phyloP scores from a whole-genome alignment of 768 basidiomycete genomes.

The Vishniacozyma victoriae region DNA sequence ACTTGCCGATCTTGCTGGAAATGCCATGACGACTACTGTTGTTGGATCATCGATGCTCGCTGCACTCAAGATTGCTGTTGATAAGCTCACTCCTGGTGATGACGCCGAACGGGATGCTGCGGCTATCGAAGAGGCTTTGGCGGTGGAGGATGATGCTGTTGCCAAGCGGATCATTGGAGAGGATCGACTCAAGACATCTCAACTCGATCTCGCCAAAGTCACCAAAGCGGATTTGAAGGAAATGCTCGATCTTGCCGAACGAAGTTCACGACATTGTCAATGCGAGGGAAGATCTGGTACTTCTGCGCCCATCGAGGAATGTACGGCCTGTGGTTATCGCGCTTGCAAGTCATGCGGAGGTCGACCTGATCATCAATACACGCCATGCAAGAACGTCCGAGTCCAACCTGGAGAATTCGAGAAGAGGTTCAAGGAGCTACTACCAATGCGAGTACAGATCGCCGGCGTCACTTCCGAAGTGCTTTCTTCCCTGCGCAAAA shows the following conservation, averaged over 20 bases:
- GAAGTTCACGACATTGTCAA: slow-evolving; percentile 72
- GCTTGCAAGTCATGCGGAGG: slow-evolving; percentile 83
- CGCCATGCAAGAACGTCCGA: slow-evolving; percentile 54
- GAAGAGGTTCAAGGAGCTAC: slow-evolving; percentile 65
- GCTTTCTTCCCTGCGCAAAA: slow-evolving; percentile 52
- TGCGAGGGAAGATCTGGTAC: slow-evolving; percentile 84
- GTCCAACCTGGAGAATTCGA: slow-evolving; percentile 67
- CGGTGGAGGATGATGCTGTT: slow-evolving; percentile 54
- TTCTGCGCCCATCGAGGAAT: slow-evolving; percentile 60
- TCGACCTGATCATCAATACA: slow-evolving; percentile 77
- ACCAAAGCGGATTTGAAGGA: slow-evolving; percentile 51
- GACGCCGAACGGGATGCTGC: slow-evolving; percentile 65
- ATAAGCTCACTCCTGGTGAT: slow-evolving; percentile 62
- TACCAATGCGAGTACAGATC: slow-evolving; percentile 75
- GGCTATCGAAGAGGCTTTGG: slow-evolving; percentile 53
- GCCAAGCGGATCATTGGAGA: slow-evolving; percentile 66
- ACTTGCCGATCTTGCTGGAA: slow-evolving; percentile 87
- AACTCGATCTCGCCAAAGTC: slow-evolving; percentile 63
- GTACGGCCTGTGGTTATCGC: slow-evolving; percentile 68
- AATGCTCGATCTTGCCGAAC: slow-evolving; percentile 61
- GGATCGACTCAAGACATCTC: slow-evolving; percentile 58
- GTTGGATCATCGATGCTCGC: slow-evolving; percentile 84
- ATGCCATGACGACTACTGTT: slow-evolving; percentile 96
- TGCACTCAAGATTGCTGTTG: slow-evolving; percentile 64
- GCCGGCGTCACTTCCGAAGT: slow-evolving; percentile 52